These are phyloP conservation scores for Venturia oleaginea DNA, from an alignment of 2,329 filamentous ascomycete species.

Conservation along the genomic window DNA sequence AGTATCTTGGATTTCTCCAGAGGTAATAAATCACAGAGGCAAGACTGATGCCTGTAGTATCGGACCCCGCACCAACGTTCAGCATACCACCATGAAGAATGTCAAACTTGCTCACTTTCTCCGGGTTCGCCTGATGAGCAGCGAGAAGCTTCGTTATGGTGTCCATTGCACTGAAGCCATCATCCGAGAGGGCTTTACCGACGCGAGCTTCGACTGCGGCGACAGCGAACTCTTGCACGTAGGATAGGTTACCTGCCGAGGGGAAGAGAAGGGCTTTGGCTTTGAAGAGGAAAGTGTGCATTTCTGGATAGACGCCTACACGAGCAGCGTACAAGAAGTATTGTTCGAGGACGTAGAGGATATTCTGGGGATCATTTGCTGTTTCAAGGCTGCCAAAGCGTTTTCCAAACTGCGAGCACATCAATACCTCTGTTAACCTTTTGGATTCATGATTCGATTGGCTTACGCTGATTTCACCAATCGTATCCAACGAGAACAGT, in stretches of 20 bases:
- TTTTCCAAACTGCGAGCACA: constrained; percentile 19
- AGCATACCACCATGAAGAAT: constrained; percentile 20
- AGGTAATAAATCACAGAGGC: constrained; percentile 38
- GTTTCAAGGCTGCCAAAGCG: constrained; percentile 38
- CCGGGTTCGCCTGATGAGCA: constrained; percentile 33
- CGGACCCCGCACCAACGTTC: constrained; percentile 33
- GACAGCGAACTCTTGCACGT: not conserved
- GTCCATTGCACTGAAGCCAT: constrained; percentile 18
- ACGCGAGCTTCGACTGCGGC: constrained; percentile 17
- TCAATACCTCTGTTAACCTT: too few relatives aligned
- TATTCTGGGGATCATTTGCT: constrained; percentile 36
- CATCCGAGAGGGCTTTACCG: constrained; percentile 2
- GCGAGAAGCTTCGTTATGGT: constrained; percentile 37
- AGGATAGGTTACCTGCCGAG: not conserved
- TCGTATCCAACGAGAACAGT: constrained; percentile 43
- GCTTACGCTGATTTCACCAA: constrained; percentile 38
- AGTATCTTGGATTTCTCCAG: constrained; percentile 25
- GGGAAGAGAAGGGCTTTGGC: constrained; percentile 22
- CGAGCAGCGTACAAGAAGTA: constrained; percentile 21
- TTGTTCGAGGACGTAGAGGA: constrained; percentile 33
- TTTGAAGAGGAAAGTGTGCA: constrained; percentile 29
- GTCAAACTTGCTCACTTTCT: constrained; percentile 33
- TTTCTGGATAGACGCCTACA: constrained; percentile 34
- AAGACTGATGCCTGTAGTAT: constrained; percentile 43
- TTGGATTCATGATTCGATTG: not conserved